These are phyloP conservation scores for Coemansia sp. DNA, from an alignment of 192 early-diverging fungal species.

Conservation along the genomic window DNA sequence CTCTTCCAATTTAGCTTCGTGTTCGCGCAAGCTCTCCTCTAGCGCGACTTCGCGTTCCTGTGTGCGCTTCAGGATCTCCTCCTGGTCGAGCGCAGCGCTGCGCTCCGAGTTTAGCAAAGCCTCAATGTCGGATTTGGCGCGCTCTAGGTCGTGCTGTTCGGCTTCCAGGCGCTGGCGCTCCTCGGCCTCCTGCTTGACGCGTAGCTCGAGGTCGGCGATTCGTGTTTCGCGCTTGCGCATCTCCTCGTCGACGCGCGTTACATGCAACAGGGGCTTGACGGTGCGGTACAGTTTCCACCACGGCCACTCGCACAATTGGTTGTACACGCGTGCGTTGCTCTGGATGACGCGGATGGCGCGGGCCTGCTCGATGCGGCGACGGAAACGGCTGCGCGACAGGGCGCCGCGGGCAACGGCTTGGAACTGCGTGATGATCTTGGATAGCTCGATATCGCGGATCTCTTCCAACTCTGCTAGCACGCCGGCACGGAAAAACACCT, in stretches of 20 bases:
- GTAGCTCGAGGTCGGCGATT: conserved; percentile 69
- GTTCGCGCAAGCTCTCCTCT: conserved; percentile 61
- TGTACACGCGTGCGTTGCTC: conserved; percentile 87
- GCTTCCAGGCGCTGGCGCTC: conserved; percentile 60
- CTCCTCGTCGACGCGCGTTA: conserved; percentile 79
- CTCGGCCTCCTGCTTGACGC: conserved; percentile 56
- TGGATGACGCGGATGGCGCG: conserved; percentile 93
- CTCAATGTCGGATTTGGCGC: conserved; percentile 68
- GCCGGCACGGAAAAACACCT: conserved; percentile 96
- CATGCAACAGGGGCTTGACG: conserved; percentile 83
- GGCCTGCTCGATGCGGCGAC: conserved; percentile 67
- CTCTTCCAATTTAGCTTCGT: conserved; percentile 58
- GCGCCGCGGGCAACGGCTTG: conserved; percentile 87
- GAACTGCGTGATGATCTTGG: conserved; percentile 75
- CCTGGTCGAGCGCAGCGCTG: conserved; percentile 73
- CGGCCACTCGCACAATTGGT: conserved; percentile 84
- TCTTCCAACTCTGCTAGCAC: conserved; percentile 95
- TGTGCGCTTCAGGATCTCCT: conserved; percentile 77
- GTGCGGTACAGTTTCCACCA: conserved; percentile 97
- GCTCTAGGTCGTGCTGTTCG: conserved; percentile 57
- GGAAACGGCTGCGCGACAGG: conserved; percentile 70
- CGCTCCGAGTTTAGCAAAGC: conserved; percentile 68
- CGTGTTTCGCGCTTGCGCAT: conserved; percentile 67
- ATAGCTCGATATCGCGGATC: conserved; percentile 76
- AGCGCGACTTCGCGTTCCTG: conserved; percentile 68